Evolutionary conservation across 768 basidiomycete genomes (phyloP), one percentile per base, ranked within the genome.

Genomic region (Trametes cinnabarina): DNA sequence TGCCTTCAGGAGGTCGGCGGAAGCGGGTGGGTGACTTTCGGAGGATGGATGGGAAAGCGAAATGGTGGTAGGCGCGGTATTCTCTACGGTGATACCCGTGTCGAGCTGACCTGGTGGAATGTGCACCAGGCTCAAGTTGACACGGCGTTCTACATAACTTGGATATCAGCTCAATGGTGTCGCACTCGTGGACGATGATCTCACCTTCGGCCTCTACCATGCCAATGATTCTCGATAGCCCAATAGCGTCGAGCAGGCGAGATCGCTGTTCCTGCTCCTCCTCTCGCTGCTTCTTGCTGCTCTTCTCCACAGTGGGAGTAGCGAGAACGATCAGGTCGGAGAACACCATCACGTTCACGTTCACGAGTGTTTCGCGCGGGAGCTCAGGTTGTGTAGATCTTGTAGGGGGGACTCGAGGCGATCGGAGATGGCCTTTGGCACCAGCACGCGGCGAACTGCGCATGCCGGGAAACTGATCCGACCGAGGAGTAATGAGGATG

Each of bases 281-380:
- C 68, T 69, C 51, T 5, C 52, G 51, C 51, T 37, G 68, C 57
- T 17, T 56, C 19, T 42, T 22, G 39, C 6, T 35, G 11, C 64
- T 57, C 55, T 19, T 44, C 7, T n/a, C 9, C 14, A 60, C 1
- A 58, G 34, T 60, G n/a, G 75, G 72, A 22, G 72, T 72, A 17
- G 83, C 79, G 26, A 92, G 68, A n/a, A 92, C 63, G 47, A 90
- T 68, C 30, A 92, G 55, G 68, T 94, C 90, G 17, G 82, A 82
- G 71, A 92, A 90, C 14, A 89, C 79, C 54, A 83, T 76, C 15
- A 69, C 74, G 47, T 77, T 75, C 9, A 76, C 64, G 3, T 77
- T 75, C 9, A 76, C 64, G 3, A 40, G 25, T 25, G 34, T 47
- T n/a, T 42, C n/a, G 43, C 39, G 20, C 3, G 14, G 8, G 19